Percentiles rank a stretch among this genome's conserved stretches.
phyloP scores from a whole-genome alignment of 2,329 filamentous ascomycete genomes.

The Trichoderma sp. region DNA sequence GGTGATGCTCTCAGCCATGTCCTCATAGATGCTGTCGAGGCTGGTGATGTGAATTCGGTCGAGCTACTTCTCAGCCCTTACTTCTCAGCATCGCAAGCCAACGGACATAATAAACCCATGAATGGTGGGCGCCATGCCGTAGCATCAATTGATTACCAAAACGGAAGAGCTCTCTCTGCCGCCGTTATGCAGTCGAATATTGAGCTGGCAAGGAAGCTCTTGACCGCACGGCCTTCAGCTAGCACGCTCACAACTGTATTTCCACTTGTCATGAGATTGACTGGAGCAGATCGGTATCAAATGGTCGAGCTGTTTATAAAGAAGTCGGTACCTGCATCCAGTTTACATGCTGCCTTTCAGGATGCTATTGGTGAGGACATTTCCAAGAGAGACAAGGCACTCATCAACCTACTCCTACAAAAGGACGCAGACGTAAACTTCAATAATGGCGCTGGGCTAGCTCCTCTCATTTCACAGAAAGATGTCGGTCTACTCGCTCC shows the following conservation, averaged over 20 bases:
- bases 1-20: constrained; percentile 48
- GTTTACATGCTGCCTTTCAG: constrained; percentile 50
- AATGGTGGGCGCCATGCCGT: constrained; percentile 41
- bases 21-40: constrained; percentile 48
- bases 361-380: constrained; percentile 50
- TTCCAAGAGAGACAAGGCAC: constrained; percentile 46
- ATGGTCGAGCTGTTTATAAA: constrained; percentile 51
- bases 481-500: constrained; percentile 46
- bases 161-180: constrained; percentile 49
- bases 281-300: constrained; percentile 42
- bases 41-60: constrained; percentile 46
- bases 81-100: constrained; percentile 30
- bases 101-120: constrained; percentile 33
- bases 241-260: constrained; percentile 50
- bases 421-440: constrained; percentile 55
- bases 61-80: constrained; percentile 49
- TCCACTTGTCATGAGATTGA: constrained; percentile 44
- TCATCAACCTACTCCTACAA: constrained; percentile 52
- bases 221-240: constrained; percentile 45
- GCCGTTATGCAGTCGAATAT: constrained; percentile 47
- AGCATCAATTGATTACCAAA: constrained; percentile 52
- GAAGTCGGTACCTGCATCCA: constrained; percentile 45
- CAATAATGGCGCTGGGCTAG: constrained; percentile 48
- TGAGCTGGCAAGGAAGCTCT: constrained; percentile 44
- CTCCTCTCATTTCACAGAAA: constrained; percentile 46